These are phyloP conservation scores for Puccinia coronata DNA, from an alignment of 1,284 basidiomycete species.

Conservation along the genomic window DNA sequence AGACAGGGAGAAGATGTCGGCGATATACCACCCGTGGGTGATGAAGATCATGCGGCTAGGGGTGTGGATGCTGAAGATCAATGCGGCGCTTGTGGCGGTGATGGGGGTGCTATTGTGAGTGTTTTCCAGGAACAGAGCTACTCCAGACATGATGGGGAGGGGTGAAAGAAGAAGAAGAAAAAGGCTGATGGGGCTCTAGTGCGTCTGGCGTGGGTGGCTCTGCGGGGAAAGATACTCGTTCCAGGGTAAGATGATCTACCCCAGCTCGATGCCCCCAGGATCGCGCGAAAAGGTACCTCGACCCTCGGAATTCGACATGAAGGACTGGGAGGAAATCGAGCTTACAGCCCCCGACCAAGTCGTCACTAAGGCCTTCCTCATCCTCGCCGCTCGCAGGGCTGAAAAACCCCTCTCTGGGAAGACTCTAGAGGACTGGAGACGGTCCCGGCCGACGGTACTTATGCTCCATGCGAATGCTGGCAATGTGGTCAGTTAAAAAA, in stretches of 20 bases:
- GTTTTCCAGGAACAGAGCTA: neutral
- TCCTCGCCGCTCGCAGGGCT: constrained; percentile 18
- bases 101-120: constrained; percentile 28
- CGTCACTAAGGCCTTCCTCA: constrained; percentile 33
- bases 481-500: constrained; percentile 49
- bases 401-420: constrained; percentile 1
- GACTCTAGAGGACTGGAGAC: neutral
- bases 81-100: constrained; percentile 20
- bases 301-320: constrained; percentile 29
- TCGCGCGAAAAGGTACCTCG: constrained; percentile 28
- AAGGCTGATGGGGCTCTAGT: neutral
- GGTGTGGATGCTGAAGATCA: constrained; percentile 24
- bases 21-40: constrained; percentile 1
- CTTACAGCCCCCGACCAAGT: constrained; percentile 31
- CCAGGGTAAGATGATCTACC: constrained; percentile 49
- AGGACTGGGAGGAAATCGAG: constrained; percentile 45
- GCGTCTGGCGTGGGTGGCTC: too few relatives aligned
- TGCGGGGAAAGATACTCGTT: constrained; percentile 28
- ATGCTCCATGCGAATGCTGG: constrained; percentile 47
- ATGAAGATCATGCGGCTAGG: constrained; percentile 11
- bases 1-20: neutral
- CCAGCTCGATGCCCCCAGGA: constrained; percentile 41
- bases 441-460: constrained; percentile 9
- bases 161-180: neutral
- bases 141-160: neutral